Conservation (phyloP, 768 basidiomycete species). For the Agrocybe chaxingu region DNA sequence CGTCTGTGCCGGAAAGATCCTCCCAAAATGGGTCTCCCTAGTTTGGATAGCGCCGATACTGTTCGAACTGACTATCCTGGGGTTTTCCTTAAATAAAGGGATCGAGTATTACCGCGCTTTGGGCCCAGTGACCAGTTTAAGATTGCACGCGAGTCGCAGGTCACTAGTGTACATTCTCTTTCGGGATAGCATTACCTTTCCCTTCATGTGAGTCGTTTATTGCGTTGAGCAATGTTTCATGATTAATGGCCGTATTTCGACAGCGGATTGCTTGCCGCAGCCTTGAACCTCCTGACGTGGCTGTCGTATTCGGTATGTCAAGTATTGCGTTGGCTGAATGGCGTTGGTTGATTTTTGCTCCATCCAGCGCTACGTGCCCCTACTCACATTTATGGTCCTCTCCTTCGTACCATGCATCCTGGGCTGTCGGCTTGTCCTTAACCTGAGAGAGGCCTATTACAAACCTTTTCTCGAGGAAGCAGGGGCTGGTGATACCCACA, state of each 20-base stretch:
- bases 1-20: conserved; percentile 3
- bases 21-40: conserved; percentile 6
- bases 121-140: background rate
- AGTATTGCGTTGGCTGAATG: too few relatives aligned
- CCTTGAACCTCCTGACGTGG: conserved; percentile 6
- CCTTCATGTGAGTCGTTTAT: conserved; percentile 9
- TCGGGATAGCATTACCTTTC: conserved; percentile 14
- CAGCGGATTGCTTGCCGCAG: background rate
- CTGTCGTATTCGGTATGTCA: conserved; percentile 1
- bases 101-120: conserved; percentile 7
- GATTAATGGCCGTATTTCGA: background rate
- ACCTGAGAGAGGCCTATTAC: conserved; percentile 12
- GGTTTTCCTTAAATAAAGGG: conserved; percentile 4
- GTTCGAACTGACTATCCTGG: conserved; percentile 8
- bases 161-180: conserved; percentile 13
- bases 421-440: conserved; percentile 10
- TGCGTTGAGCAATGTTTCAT: background rate
- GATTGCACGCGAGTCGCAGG: background rate
- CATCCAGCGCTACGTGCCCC: background rate
- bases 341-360: too few relatives aligned
- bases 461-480: conserved; percentile 7
- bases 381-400: conserved; percentile 1
- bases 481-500: too few relatives aligned
- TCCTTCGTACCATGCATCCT: conserved; percentile 8
- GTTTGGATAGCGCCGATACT: conserved; percentile 9